A percentile compares a stretch with the other conserved stretches of the same genome.
Conservation (phyloP, 2,329 filamentous ascomycete species). For the Colletotrichum sp. region DNA sequence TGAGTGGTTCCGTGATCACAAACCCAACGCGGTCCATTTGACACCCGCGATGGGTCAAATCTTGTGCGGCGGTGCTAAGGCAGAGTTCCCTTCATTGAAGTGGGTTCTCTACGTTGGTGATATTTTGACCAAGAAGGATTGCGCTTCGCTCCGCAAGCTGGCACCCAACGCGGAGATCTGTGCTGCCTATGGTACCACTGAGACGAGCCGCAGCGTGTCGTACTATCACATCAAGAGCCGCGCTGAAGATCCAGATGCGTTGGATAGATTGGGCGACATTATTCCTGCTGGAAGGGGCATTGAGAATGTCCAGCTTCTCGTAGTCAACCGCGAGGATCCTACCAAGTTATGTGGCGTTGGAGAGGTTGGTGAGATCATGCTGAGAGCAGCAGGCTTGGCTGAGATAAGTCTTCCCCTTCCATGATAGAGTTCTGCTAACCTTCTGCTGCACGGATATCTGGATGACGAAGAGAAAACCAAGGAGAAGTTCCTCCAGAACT, state of each 20-base stretch:
- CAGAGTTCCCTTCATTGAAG: constrained; percentile 76
- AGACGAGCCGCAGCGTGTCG: constrained; percentile 56
- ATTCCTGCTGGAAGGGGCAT: constrained; percentile 88
- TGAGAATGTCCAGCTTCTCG: constrained; percentile 85
- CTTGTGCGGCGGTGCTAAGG: constrained; percentile 79
- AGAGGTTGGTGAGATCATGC: constrained; percentile 83
- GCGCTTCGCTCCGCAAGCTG: constrained; percentile 73
- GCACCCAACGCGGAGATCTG: constrained; percentile 78
- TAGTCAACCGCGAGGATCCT: constrained; percentile 74
- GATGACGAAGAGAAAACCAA: constrained; percentile 55
- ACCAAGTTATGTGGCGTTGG: constrained; percentile 75
- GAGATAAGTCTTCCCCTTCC: neutral
- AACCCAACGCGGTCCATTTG: constrained; percentile 82
- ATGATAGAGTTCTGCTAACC: neutral
- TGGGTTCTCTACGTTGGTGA: constrained; percentile 92
- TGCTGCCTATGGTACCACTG: constrained; percentile 90
- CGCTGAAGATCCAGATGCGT: constrained; percentile 59
- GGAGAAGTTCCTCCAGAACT: constrained; percentile 63
- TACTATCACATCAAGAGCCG: constrained; percentile 80
- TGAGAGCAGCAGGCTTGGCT: constrained; percentile 77
- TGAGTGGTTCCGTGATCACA: constrained; percentile 83
- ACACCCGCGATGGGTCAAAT: constrained; percentile 98
- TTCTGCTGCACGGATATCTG: constrained; percentile 75
- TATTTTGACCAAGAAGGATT: constrained; percentile 84
- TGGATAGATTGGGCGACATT: constrained; percentile 63